Conservation (phyloP, 2,329 filamentous ascomycete species). For the Aspergillus hiratsukae region DNA sequence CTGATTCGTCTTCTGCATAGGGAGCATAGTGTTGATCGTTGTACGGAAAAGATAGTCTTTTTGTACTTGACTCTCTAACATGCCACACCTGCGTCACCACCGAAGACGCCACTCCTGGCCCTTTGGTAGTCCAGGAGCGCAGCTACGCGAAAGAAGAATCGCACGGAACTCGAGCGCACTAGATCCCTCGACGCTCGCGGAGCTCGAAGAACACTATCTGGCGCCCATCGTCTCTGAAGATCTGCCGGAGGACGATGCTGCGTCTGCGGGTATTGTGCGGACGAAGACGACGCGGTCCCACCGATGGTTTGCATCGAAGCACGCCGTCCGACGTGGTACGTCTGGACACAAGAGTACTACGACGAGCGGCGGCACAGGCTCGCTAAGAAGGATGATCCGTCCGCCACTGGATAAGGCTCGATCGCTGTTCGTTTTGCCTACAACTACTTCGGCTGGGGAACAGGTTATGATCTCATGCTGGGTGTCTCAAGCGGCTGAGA, state of each 20-base stretch:
- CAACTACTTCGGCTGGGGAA: conserved; percentile 14
- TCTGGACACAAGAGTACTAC: neutral
- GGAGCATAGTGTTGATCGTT: neutral
- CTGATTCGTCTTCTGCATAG: neutral
- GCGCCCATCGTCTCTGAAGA: conserved; percentile 20
- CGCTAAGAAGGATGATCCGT: conserved; percentile 26
- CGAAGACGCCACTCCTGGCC: conserved; percentile 36
- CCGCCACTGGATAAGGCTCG: conserved; percentile 28
- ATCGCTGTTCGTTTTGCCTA: conserved; percentile 28
- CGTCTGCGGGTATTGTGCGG: conserved; percentile 31
- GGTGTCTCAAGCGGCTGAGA: conserved; percentile 8
- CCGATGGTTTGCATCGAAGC: conserved; percentile 2
- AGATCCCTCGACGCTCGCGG: neutral
- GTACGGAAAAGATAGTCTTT: neutral
- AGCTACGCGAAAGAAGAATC: conserved; percentile 18
- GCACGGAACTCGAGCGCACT: conserved; percentile 1
- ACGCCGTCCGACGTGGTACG: neutral
- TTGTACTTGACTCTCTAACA: conserved; percentile 4
- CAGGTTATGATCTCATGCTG: conserved; percentile 19
- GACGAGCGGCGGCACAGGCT: conserved; percentile 4
- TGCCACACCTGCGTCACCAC: conserved; percentile 27
- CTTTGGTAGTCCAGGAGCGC: conserved; percentile 24
- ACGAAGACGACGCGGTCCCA: conserved; percentile 16
- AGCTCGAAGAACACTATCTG: conserved; percentile 10
- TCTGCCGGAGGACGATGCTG: conserved; percentile 24